phyloP scores from a whole-genome alignment of 805 yeast genomes.

The Metschnikowia picachoensis region DNA sequence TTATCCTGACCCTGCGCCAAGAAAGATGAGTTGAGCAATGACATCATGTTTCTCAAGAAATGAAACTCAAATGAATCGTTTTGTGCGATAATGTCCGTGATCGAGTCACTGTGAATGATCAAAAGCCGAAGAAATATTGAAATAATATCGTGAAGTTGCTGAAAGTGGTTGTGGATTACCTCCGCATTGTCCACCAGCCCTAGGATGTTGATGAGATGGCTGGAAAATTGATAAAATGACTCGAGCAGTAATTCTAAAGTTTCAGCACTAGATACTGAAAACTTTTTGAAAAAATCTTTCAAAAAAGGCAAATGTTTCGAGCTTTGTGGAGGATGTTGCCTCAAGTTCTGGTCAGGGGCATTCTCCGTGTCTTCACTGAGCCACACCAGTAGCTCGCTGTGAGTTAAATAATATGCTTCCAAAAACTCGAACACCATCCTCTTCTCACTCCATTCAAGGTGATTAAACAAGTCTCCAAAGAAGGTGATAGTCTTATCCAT shows the following conservation, averaged over 20 bases:
- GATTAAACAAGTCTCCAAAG: constrained; percentile 39
- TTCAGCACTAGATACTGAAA: constrained; percentile 34
- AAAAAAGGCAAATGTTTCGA: constrained; percentile 35
- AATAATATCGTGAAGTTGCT: constrained; percentile 28
- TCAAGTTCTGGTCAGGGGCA: background rate
- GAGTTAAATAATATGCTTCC: constrained; percentile 26
- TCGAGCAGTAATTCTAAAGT: constrained; percentile 18
- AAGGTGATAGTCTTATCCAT: constrained; percentile 30
- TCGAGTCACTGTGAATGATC: constrained; percentile 52
- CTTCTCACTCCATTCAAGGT: constrained; percentile 29
- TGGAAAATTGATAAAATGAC: constrained; percentile 23
- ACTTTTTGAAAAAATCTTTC: constrained; percentile 44
- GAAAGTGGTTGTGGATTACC: constrained; percentile 3
- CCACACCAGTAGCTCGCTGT: constrained; percentile 9
- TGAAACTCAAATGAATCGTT: constrained; percentile 41
- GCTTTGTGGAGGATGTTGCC: background rate
- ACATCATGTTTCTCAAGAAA: constrained; percentile 46
- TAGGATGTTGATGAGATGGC: constrained; percentile 22
- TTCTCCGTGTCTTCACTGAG: background rate
- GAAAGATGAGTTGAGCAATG: constrained; percentile 41
- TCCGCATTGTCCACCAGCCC: constrained; percentile 12
- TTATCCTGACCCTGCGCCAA: constrained; percentile 39
- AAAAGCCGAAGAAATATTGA: constrained; percentile 51
- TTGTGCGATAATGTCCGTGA: constrained; percentile 41
- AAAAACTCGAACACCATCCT: constrained; percentile 24